A percentile compares a stretch with the other conserved stretches of the same genome.
Conservation (phyloP, 139 green algal genomes). For the Tetraselmis chui region DNA sequence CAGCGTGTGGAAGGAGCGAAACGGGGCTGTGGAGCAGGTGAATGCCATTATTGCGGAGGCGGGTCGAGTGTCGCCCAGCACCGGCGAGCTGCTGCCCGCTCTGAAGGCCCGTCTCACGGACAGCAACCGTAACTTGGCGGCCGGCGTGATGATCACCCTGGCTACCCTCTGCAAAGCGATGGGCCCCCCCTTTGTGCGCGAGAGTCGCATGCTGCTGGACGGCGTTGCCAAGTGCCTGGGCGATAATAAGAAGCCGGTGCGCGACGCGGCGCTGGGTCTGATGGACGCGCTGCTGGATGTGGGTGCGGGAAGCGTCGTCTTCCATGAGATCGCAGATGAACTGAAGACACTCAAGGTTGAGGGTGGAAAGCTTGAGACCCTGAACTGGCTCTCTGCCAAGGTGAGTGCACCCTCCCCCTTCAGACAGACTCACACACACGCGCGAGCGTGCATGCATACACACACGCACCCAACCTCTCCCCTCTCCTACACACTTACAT, state of each 20-base stretch:
- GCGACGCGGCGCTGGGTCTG: constrained; percentile 63
- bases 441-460: no score
- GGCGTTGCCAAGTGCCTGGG: constrained; percentile 66
- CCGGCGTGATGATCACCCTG: constrained; percentile 67
- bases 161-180: constrained; percentile 55
- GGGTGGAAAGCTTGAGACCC: background rate
- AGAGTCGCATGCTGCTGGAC: constrained; percentile 36
- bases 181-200: constrained; percentile 64
- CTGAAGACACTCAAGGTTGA: constrained; percentile 10
- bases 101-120: constrained; percentile 82
- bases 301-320: constrained; percentile 28
- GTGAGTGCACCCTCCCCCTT: no score
- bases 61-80: constrained; percentile 16
- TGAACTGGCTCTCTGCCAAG: background rate
- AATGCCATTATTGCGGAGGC: constrained; percentile 30
- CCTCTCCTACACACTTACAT: no score
- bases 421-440: no score
- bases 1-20: constrained; percentile 90
- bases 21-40: constrained; percentile 67
- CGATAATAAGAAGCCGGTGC: constrained; percentile 84
- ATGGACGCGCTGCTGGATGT: constrained; percentile 72
- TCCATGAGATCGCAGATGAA: constrained; percentile 25
- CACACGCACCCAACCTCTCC: no score
- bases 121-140: constrained; percentile 87
- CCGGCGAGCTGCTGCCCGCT: constrained; percentile 68